Evolutionary conservation across 139 green algal species (phyloP).

Genomic region (Yamagishiella unicocca): DNA sequence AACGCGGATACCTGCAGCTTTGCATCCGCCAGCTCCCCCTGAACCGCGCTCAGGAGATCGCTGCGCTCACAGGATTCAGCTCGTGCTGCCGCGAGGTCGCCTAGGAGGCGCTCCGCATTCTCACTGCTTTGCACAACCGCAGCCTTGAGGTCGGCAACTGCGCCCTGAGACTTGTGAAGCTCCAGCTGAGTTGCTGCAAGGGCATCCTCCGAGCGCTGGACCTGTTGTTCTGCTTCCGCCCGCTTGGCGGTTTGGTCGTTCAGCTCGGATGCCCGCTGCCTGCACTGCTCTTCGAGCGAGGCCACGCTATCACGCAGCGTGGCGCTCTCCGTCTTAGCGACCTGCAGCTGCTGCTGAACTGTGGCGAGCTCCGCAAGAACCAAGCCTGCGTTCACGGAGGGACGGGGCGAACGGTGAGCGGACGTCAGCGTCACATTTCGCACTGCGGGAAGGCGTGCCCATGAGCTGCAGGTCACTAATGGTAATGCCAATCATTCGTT

Average conservation of each 20-base stretch:
- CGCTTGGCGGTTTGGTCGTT: not conserved
- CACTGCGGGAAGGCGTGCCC: too few relatives aligned
- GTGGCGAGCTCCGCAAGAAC: not conserved
- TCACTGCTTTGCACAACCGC: not conserved
- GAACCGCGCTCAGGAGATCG: not conserved
- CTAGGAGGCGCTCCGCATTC: not conserved
- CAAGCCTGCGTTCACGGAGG: not conserved
- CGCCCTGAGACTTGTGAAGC: not conserved
- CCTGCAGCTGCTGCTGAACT: not conserved
- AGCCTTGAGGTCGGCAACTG: not conserved
- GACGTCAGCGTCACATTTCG: too few relatives aligned
- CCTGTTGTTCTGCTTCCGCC: not conserved
- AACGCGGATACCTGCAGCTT: not conserved
- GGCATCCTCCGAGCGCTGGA: not conserved
- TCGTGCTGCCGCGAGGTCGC: not conserved
- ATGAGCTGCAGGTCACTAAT: too few relatives aligned
- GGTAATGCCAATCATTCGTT: too few relatives aligned
- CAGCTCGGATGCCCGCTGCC: not conserved
- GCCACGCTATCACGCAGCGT: not conserved
- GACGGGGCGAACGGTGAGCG: not conserved
- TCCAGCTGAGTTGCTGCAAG: not conserved
- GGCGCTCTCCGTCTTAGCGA: not conserved
- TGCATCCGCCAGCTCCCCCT: not conserved
- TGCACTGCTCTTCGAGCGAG: not conserved
- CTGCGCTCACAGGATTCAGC: not conserved